These are phyloP conservation scores for Trichosporon asahii DNA, from an alignment of 1,284 basidiomycete species.

Conservation along the genomic window DNA sequence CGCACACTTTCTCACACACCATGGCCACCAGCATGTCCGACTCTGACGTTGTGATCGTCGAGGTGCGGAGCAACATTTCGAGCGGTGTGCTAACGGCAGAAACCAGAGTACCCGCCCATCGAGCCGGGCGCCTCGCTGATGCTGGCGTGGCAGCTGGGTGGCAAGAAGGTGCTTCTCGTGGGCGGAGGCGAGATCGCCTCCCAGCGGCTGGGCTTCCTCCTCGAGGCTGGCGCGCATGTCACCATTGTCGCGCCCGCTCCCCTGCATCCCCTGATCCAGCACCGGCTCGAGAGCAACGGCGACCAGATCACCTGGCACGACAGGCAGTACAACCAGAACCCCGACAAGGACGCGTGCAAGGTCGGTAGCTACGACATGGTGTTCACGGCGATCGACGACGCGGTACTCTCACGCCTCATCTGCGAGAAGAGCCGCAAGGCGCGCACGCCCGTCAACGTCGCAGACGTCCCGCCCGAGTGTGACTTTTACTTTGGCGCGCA, in stretches of 20 bases:
- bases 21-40: slow-evolving; percentile 5
- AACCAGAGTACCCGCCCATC: slow-evolving; percentile 32
- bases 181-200: slow-evolving; percentile 59
- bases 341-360: slow-evolving; percentile 24
- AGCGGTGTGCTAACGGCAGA: neutral
- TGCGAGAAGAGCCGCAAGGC: slow-evolving; percentile 66
- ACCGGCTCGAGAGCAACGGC: slow-evolving; percentile 50
- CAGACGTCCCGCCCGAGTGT: slow-evolving; percentile 90
- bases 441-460: slow-evolving; percentile 87
- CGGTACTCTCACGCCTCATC: slow-evolving; percentile 65
- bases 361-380: slow-evolving; percentile 73
- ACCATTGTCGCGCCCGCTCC: slow-evolving; percentile 51
- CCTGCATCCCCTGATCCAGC: slow-evolving; percentile 54
- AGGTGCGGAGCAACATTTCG: neutral
- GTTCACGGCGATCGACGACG: slow-evolving; percentile 89
- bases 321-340: slow-evolving; percentile 58
- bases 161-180: slow-evolving; percentile 56
- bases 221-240: slow-evolving; percentile 52
- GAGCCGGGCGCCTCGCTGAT: slow-evolving; percentile 51
- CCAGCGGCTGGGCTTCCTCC: slow-evolving; percentile 54
- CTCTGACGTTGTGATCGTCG: slow-evolving; percentile 3
- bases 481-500: slow-evolving; percentile 99
- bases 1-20: neutral
- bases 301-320: slow-evolving; percentile 68
- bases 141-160: slow-evolving; percentile 56